Base-by-base conservation (phyloP, 805 yeast genomes). In the Metschnikowia chrysomelidarum region DNA sequence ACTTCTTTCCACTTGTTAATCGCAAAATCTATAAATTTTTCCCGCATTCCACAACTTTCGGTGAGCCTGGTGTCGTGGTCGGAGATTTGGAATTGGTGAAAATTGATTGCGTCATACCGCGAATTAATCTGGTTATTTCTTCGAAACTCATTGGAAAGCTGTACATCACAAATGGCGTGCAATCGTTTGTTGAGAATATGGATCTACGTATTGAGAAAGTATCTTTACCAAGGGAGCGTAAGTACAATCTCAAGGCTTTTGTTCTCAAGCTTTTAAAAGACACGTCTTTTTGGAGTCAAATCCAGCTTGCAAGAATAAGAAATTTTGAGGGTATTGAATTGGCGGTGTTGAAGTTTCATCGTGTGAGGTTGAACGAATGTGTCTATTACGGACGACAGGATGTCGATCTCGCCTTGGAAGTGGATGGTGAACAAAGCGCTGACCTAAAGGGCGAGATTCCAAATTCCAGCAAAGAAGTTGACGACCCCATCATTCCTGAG, bases 1-100 rank as follows among this genome's bases (percentile, higher is more conserved):
- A 62, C 41, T 44, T 60, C 15, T 57, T 53, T 24, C 69, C 69
- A 2, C 41, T 57, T 8, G 60, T 62, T 2, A 53, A 51, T 33
- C 32, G 30, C 16, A 19, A 20, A 10, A 12, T 54, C 1, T 59
- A 47, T 39, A 57, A 52, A 34, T 59, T 62, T 34, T 27, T 48
- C n/a, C 58, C 62, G 0, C 36, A 38, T 1, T 42, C 59, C 1
- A 41, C 57, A 10, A 57, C 59, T 28, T 59, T 41, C 31, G 62
- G 59, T n/a, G 57, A 56, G 24, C 30, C 33, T 6, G 16, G 12
- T 11, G 32, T 27, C 2, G 36, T 39, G n/a, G 27, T 19, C n/a
- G 17, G 19, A 7, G 53, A 43, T 19, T 32, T 46, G 9, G 13
- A n/a, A 3, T 25, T 21, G 3, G 31, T 23, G 26, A 20, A 20